Conservation (phyloP, 1,284 basidiomycete genomes). For the Trichosporon faecale region DNA sequence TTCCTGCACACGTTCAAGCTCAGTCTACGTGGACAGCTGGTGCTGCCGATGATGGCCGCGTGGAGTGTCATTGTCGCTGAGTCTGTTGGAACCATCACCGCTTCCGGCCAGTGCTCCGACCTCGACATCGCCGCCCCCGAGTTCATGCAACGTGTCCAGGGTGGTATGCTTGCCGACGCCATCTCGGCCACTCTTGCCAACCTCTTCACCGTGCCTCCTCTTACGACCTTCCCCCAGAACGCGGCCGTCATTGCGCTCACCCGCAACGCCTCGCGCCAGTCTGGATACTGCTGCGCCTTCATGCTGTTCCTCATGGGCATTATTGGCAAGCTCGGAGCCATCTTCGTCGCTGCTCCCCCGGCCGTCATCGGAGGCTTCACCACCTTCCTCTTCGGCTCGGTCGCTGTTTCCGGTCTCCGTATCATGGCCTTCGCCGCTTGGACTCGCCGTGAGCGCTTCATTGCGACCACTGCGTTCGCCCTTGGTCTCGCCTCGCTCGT, state of each 20-base stretch:
- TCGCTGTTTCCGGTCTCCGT: constrained; percentile 62
- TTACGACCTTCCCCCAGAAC: constrained; percentile 43
- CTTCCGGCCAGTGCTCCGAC: constrained; percentile 32
- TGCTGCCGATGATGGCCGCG: constrained; percentile 37
- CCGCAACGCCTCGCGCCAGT: constrained; percentile 34
- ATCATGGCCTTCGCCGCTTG: constrained; percentile 67
- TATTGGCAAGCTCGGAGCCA: constrained; percentile 37
- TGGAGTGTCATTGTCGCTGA: constrained; percentile 39
- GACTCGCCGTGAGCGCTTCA: constrained; percentile 72
- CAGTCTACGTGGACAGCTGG: constrained; percentile 32
- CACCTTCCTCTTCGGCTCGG: constrained; percentile 49
- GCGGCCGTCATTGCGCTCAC: constrained; percentile 41
- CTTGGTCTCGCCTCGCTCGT: constrained; percentile 67
- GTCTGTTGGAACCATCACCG: constrained; percentile 38
- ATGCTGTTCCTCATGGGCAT: constrained; percentile 39
- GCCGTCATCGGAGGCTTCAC: constrained; percentile 36
- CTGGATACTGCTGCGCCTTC: constrained; percentile 38
- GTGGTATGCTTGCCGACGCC: constrained; percentile 39
- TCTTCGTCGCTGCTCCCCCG: constrained; percentile 34
- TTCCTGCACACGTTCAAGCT: constrained; percentile 36
- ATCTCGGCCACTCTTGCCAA: constrained; percentile 34
- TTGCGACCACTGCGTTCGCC: constrained; percentile 65
- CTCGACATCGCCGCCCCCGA: constrained; percentile 28
- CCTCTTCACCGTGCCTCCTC: constrained; percentile 36
- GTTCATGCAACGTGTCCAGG: constrained; percentile 37